A percentile compares a stretch with the other conserved stretches of the same genome.
phyloP scores from a whole-genome alignment of 2,329 filamentous ascomycete species.

The Eutypa lata region DNA sequence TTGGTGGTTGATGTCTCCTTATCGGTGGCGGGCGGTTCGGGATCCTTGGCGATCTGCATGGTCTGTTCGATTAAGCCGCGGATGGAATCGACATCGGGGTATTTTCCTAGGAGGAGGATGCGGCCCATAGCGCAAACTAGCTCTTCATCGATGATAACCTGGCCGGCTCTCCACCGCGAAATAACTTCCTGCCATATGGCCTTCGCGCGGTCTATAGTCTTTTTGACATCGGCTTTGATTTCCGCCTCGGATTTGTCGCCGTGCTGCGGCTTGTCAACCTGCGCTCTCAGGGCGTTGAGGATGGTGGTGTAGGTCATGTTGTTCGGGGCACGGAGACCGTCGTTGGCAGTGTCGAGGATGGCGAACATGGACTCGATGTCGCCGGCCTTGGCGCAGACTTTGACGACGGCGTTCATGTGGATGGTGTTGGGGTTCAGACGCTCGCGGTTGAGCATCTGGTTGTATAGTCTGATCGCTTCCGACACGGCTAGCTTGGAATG shows the following conservation, averaged over 20 bases:
- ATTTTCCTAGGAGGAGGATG: constrained; percentile 64
- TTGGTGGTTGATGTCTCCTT: too few species aligned
- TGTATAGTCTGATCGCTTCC: constrained; percentile 73
- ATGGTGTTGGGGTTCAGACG: constrained; percentile 70
- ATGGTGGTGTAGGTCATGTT: constrained; percentile 77
- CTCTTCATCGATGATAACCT: constrained; percentile 70
- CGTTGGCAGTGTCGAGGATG: constrained; percentile 69
- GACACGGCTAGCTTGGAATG: constrained; percentile 58
- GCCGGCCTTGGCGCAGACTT: constrained; percentile 69
- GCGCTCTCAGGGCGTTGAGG: constrained; percentile 67
- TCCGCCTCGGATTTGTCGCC: constrained; percentile 28
- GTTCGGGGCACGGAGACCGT: constrained; percentile 62
- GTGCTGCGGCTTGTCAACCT: constrained; percentile 32
- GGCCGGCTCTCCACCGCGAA: constrained; percentile 69
- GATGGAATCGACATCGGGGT: constrained; percentile 66
- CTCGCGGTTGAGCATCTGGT: constrained; percentile 64
- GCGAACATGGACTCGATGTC: constrained; percentile 81
- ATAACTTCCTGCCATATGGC: constrained; percentile 79
- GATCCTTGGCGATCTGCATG: constrained; percentile 66
- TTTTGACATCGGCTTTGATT: constrained; percentile 31
- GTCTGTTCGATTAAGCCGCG: constrained; percentile 77
- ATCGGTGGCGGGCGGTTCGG: constrained; percentile 21
- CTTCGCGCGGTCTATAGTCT: constrained; percentile 63
- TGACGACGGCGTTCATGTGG: constrained; percentile 85
- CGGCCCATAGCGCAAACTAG: constrained; percentile 80